Conservation (phyloP, 2,329 filamentous ascomycete species). For the Tolypocladium pustulatum region DNA sequence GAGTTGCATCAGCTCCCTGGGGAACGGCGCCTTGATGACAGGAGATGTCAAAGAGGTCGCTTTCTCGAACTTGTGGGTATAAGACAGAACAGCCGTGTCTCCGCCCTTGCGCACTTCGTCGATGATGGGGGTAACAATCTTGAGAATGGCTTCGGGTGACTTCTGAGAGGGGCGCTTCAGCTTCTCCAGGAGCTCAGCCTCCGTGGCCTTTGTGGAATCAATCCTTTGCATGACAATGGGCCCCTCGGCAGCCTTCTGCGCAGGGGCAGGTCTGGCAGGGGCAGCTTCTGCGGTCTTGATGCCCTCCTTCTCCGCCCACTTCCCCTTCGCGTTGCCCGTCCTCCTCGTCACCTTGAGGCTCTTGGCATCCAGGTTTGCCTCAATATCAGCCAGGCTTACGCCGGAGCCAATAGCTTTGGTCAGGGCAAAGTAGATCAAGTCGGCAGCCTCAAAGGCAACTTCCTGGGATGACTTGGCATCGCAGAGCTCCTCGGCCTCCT, state of each 20-base stretch:
- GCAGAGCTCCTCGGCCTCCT: constrained; percentile 92
- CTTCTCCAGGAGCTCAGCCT: constrained; percentile 57
- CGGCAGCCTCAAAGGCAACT: constrained; percentile 87
- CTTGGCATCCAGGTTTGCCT: constrained; percentile 88
- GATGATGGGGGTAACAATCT: constrained; percentile 85
- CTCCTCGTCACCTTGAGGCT: constrained; percentile 90
- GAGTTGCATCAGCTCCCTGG: constrained; percentile 74
- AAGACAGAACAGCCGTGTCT: constrained; percentile 79
- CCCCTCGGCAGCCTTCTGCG: constrained; percentile 26
- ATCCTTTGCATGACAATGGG: constrained; percentile 78
- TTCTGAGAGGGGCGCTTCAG: constrained; percentile 87
- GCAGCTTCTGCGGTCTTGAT: constrained; percentile 36
- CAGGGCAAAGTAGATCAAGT: constrained; percentile 90
- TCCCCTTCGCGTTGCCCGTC: constrained; percentile 86
- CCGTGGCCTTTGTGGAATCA: constrained; percentile 53
- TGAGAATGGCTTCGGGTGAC: constrained; percentile 87
- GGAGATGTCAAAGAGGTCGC: constrained; percentile 83
- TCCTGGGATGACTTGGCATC: constrained; percentile 74
- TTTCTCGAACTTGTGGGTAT: constrained; percentile 97
- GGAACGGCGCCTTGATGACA: constrained; percentile 83
- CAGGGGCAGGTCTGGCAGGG: constrained; percentile 21
- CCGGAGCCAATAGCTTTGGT: constrained; percentile 80
- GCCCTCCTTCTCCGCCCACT: constrained; percentile 78
- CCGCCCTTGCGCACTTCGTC: constrained; percentile 74
- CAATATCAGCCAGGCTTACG: constrained; percentile 79